Conservation (phyloP, 768 basidiomycete species). For the Podaxis sp. region DNA sequence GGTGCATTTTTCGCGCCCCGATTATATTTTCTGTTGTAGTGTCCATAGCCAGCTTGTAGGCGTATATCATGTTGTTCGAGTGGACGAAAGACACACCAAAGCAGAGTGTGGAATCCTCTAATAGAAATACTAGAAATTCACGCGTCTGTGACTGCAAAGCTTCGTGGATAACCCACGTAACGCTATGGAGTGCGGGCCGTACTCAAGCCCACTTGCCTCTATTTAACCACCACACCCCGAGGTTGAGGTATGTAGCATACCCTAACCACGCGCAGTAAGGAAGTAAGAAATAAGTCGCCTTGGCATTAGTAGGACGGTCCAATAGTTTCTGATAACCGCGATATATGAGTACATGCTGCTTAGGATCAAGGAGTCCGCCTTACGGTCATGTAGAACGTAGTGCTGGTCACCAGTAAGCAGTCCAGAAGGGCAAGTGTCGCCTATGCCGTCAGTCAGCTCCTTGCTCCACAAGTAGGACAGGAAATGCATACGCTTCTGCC, state of each 20-base stretch:
- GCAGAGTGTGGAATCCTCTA: too few relatives aligned
- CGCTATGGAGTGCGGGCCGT: background rate
- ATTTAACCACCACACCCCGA: slow-evolving; percentile 58
- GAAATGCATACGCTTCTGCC: slow-evolving; percentile 32
- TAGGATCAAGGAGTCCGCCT: background rate
- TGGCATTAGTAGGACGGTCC: slow-evolving; percentile 38
- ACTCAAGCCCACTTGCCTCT: slow-evolving; percentile 6
- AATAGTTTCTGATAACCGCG: slow-evolving; percentile 37
- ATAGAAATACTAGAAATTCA: too few relatives aligned
- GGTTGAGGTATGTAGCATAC: slow-evolving; percentile 67
- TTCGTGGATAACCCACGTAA: too few relatives aligned
- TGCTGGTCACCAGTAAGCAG: slow-evolving; percentile 45
- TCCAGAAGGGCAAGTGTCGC: slow-evolving; percentile 51
- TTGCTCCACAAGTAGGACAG: background rate
- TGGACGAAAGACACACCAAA: too few relatives aligned
- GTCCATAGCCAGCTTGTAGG: too few relatives aligned
- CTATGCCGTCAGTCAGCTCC: slow-evolving; percentile 23
- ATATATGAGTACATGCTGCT: background rate
- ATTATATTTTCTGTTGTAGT: too few relatives aligned
- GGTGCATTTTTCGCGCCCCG: too few relatives aligned
- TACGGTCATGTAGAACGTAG: slow-evolving; percentile 59
- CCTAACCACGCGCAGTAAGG: slow-evolving; percentile 67
- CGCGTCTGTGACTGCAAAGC: too few relatives aligned
- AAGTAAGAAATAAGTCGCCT: slow-evolving; percentile 52
- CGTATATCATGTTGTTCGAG: too few relatives aligned